Evolutionary conservation across 177 flowering plant genomes (phyloP).

Genomic region (Tripterygium wilfordii): DNA sequence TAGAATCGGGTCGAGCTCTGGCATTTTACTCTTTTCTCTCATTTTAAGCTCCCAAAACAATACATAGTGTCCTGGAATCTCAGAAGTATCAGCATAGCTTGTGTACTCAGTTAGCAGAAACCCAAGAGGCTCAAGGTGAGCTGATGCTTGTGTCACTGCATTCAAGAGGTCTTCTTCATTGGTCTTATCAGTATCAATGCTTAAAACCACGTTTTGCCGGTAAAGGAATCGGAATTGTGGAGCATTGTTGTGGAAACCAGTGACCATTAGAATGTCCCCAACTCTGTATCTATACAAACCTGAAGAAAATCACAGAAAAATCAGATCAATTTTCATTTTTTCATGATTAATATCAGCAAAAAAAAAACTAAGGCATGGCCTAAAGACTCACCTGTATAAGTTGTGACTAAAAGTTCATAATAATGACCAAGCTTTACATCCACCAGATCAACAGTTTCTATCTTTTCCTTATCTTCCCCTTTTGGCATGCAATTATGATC

Average conservation of each 20-base stretch:
- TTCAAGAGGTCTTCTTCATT: constrained; percentile 59
- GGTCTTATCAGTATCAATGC: constrained; percentile 73
- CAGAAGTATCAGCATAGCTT: constrained; percentile 55
- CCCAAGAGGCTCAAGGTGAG: constrained; percentile 34
- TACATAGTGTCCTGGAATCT: constrained; percentile 68
- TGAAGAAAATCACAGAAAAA: constrained; percentile 8
- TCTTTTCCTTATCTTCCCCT: not conserved
- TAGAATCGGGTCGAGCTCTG: constrained; percentile 18
- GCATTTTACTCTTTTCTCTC: constrained; percentile 10
- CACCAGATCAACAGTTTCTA: constrained; percentile 34
- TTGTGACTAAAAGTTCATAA: constrained; percentile 63
- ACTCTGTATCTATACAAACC: constrained; percentile 69
- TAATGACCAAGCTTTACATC: constrained; percentile 50
- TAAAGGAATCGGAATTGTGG: constrained; percentile 63
- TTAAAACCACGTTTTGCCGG: constrained; percentile 52
- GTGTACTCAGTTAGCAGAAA: constrained; percentile 58
- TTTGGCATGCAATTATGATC: constrained; percentile 6
- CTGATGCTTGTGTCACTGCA: constrained; percentile 47
- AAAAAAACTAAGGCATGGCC: not conserved
- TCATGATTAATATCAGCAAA: no score
- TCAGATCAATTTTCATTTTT: not conserved
- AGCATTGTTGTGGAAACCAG: constrained; percentile 69
- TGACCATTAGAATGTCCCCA: constrained; percentile 68
- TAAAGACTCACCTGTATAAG: constrained; percentile 42
- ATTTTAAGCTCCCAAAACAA: constrained; percentile 57